phyloP scores from a whole-genome alignment of 139 green algal genomes.

The Chlorella vulgaris region DNA sequence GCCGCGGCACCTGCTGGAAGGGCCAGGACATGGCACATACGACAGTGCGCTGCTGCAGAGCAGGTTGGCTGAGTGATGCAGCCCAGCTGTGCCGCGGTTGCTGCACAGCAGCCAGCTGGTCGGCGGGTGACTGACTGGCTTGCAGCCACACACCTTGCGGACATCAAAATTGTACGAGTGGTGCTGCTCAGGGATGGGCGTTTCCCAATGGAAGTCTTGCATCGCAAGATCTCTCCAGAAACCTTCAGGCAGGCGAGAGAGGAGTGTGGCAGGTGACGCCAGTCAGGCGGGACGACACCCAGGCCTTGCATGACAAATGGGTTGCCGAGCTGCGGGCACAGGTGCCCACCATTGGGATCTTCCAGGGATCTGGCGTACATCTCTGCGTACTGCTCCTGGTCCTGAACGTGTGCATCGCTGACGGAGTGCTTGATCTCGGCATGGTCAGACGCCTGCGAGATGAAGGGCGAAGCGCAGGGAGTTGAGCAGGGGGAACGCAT shows the following conservation, averaged over 20 bases:
- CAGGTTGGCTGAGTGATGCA: no score
- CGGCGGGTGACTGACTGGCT: neutral
- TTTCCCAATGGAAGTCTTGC: slow-evolving; percentile 44
- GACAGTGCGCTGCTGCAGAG: no score
- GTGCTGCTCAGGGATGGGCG: slow-evolving; percentile 6
- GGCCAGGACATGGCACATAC: no score
- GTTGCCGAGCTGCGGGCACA: no score
- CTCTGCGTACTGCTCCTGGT: slow-evolving; percentile 29
- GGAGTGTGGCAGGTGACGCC: no score
- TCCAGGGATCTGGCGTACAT: slow-evolving; percentile 32
- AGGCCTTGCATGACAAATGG: no score
- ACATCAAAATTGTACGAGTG: slow-evolving; percentile 31
- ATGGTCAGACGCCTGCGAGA: slow-evolving; percentile 29
- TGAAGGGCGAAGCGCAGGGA: no score
- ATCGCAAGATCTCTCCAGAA: slow-evolving; percentile 44
- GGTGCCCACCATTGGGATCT: neutral
- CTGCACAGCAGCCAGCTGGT: neutral
- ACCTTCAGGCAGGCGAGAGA: neutral
- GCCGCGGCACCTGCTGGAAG: no score
- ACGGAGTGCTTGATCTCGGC: neutral
- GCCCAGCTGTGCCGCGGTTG: neutral
- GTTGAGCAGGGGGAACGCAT: neutral
- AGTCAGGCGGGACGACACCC: no score
- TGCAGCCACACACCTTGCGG: slow-evolving; percentile 10
- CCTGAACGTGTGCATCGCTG: slow-evolving; percentile 30